These are phyloP conservation scores for Acrocalymma vagum DNA, from an alignment of 2,329 filamentous ascomycete species.

Conservation along the genomic window DNA sequence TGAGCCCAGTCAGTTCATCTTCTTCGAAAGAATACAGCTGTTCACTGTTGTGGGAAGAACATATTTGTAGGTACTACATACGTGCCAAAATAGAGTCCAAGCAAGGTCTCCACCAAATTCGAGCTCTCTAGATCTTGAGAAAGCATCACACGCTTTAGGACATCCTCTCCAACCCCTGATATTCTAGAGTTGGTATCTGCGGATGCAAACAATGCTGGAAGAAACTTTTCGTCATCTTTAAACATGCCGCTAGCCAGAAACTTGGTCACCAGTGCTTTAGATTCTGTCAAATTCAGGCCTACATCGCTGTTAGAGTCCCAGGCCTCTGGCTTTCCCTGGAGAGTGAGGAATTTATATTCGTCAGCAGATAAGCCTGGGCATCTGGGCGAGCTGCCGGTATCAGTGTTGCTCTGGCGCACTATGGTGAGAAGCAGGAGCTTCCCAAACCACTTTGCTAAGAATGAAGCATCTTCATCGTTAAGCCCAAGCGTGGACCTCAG, in stretches of 20 bases:
- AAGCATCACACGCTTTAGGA: slow-evolving; percentile 78
- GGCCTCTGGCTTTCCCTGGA: slow-evolving; percentile 72
- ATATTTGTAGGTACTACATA: slow-evolving; percentile 18
- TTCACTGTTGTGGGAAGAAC: slow-evolving; percentile 1
- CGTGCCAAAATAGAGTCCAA: slow-evolving; percentile 73
- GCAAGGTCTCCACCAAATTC: slow-evolving; percentile 70
- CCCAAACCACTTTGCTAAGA: slow-evolving; percentile 77
- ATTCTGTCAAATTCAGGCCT: slow-evolving; percentile 72
- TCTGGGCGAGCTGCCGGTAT: slow-evolving; percentile 48
- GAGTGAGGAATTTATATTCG: slow-evolving; percentile 74
- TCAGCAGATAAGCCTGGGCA: slow-evolving; percentile 70
- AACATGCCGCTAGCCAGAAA: slow-evolving; percentile 89
- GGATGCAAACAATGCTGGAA: slow-evolving; percentile 84
- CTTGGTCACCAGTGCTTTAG: slow-evolving; percentile 72
- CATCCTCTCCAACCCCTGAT: slow-evolving; percentile 84
- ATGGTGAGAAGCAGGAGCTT: slow-evolving; percentile 75
- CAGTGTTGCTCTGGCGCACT: slow-evolving; percentile 44
- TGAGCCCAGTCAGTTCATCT: slow-evolving; percentile 11
- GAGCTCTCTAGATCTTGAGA: slow-evolving; percentile 76
- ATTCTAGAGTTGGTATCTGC: slow-evolving; percentile 84
- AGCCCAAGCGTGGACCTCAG: slow-evolving; percentile 74
- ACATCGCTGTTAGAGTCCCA: slow-evolving; percentile 70
- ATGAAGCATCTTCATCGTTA: slow-evolving; percentile 74
- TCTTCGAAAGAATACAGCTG: background rate
- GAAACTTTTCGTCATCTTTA: slow-evolving; percentile 80